phyloP scores from a whole-genome alignment of 176 grass and related monocot genomes.

The Musa troglodytarum region DNA sequence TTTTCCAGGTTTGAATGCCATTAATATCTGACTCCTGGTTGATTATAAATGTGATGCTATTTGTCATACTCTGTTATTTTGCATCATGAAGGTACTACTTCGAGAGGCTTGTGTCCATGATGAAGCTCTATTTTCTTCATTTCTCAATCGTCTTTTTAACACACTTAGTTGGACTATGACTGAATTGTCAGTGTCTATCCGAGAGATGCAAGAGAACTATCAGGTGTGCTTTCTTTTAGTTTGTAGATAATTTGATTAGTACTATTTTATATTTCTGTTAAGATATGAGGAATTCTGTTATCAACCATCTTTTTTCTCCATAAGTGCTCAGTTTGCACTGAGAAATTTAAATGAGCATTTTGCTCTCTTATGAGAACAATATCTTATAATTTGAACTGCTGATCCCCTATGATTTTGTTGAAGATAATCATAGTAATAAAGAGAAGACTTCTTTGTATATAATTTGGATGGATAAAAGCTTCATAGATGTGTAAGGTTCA shows the following conservation, averaged over 20 bases:
- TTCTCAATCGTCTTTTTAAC: slow-evolving; percentile 82
- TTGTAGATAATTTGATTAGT: not conserved
- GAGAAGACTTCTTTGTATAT: no score
- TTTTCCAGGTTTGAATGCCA: slow-evolving; percentile 52
- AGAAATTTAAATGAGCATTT: no score
- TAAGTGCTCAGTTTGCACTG: no score
- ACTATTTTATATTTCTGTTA: no score
- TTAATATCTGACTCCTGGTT: not conserved
- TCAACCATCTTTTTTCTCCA: no score
- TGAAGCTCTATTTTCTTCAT: slow-evolving; percentile 63
- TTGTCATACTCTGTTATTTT: slow-evolving; percentile 19
- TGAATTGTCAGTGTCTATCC: slow-evolving; percentile 79
- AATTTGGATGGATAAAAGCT: no score
- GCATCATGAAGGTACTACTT: slow-evolving; percentile 45
- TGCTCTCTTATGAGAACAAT: no score
- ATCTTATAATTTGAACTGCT: no score
- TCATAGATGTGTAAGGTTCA: no score
- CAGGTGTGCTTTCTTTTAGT: slow-evolving; percentile 30
- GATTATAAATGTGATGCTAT: slow-evolving; percentile 12
- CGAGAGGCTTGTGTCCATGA: slow-evolving; percentile 61
- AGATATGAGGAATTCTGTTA: no score
- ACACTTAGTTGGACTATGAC: slow-evolving; percentile 90
- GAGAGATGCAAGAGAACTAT: slow-evolving; percentile 89
- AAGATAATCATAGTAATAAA: no score
- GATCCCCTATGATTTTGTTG: no score